A percentile compares a stretch with the other conserved stretches of the same genome.
Conservation (phyloP, 1,284 basidiomycete species). For the Mycosarcoma mackinlayi region DNA sequence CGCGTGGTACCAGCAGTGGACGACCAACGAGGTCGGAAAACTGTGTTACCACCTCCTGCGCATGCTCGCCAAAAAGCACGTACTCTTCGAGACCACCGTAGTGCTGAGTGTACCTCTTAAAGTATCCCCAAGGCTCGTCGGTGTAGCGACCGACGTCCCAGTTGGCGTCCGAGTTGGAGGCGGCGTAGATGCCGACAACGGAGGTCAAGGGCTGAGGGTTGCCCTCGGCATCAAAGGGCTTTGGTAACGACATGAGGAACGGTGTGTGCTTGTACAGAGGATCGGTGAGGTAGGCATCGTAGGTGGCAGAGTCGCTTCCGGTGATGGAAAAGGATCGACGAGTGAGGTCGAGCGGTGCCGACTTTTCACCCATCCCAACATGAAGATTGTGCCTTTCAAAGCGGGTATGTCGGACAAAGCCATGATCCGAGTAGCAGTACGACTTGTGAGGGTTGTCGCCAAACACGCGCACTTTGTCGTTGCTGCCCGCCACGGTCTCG, state of each 20-base stretch:
- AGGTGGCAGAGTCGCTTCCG: conserved; percentile 69
- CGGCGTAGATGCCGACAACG: conserved; percentile 69
- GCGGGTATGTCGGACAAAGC: conserved; percentile 62
- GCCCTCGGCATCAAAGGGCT: conserved; percentile 50
- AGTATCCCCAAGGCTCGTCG: conserved; percentile 70
- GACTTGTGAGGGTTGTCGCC: conserved; percentile 68
- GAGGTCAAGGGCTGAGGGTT: conserved; percentile 48
- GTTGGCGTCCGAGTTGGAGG: conserved; percentile 68
- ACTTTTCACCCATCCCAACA: conserved; percentile 70
- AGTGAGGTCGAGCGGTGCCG: conserved; percentile 69
- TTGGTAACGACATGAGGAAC: conserved; percentile 68
- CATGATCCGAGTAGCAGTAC: conserved; percentile 69
- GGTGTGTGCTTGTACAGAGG: conserved; percentile 71
- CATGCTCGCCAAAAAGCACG: conserved; percentile 68
- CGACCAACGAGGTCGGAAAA: conserved; percentile 68
- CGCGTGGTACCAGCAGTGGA: conserved; percentile 69
- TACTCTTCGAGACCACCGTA: conserved; percentile 70
- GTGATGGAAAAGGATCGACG: conserved; percentile 66
- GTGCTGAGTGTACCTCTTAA: conserved; percentile 69
- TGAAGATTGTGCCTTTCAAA: conserved; percentile 59
- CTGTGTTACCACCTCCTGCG: conserved; percentile 64
- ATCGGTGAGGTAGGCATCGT: conserved; percentile 69
- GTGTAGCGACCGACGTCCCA: conserved; percentile 69
- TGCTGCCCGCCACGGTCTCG: conserved; percentile 44
- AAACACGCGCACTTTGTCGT: conserved; percentile 56